These are phyloP conservation scores for Starmerella potacharoeniae DNA, from an alignment of 805 yeast species.

Conservation along the genomic window DNA sequence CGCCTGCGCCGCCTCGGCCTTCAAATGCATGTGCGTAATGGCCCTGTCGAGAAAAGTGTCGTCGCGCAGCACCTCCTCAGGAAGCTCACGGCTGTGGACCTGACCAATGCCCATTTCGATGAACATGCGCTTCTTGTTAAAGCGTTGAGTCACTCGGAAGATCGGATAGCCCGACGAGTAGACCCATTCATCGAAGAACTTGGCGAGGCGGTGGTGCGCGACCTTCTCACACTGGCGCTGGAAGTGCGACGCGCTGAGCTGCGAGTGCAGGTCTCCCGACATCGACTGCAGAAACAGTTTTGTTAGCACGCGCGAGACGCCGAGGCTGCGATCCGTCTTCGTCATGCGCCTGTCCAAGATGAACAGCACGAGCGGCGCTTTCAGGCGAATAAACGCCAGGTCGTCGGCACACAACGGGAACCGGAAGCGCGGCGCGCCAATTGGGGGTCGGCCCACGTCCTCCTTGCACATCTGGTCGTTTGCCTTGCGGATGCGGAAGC, in stretches of 20 bases:
- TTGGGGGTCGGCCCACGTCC: constrained; percentile 70
- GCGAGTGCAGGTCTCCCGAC: constrained; percentile 81
- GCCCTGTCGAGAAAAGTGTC: constrained; percentile 35
- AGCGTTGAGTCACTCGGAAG: constrained; percentile 78
- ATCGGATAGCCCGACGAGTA: constrained; percentile 80
- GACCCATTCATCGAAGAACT: constrained; percentile 90
- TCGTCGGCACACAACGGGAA: constrained; percentile 57
- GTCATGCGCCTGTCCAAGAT: constrained; percentile 89
- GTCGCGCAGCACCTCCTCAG: constrained; percentile 27
- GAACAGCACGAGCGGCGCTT: constrained; percentile 75
- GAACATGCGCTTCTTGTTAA: constrained; percentile 86
- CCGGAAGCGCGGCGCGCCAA: constrained; percentile 57
- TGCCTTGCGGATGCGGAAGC: constrained; percentile 53
- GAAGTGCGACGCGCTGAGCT: constrained; percentile 70
- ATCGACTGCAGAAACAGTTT: constrained; percentile 85
- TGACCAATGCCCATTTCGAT: constrained; percentile 92
- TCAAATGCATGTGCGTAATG: constrained; percentile 19
- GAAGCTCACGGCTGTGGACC: constrained; percentile 44
- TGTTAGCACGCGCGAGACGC: constrained; percentile 81
- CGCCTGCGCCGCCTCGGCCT: constrained; percentile 5
- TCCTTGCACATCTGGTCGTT: constrained; percentile 57
- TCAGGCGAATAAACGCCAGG: constrained; percentile 56
- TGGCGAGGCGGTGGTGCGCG: constrained; percentile 68
- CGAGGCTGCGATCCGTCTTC: constrained; percentile 88
- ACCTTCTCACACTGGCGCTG: constrained; percentile 93